Evolutionary conservation across 2,329 filamentous ascomycete species (phyloP).

Genomic region (Exophiala mesophila): DNA sequence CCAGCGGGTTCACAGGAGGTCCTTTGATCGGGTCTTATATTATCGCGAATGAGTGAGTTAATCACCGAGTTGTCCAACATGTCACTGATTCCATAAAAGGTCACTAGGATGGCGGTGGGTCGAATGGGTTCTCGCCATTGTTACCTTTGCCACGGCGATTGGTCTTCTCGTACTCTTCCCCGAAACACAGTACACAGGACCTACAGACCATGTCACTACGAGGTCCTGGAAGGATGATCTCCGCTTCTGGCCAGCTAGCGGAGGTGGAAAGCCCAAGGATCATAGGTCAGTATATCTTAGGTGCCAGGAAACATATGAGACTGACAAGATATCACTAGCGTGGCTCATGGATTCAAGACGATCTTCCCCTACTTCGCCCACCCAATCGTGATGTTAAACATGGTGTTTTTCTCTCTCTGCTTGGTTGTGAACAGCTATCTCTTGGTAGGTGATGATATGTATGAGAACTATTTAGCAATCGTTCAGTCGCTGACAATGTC

Average conservation of each 20-base stretch:
- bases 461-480: too few relatives aligned
- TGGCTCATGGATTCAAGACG: constrained; percentile 6
- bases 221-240: constrained; percentile 10
- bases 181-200: constrained; percentile 12
- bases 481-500: not conserved
- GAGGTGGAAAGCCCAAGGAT: constrained; percentile 12
- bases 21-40: constrained; percentile 13
- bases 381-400: constrained; percentile 12
- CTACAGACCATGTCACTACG: not conserved
- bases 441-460: constrained; percentile 9
- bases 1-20: constrained; percentile 11
- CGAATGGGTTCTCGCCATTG: constrained; percentile 19
- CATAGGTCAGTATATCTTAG: constrained; percentile 3
- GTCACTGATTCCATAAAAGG: too few relatives aligned
- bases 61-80: too few relatives aligned
- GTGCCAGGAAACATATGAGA: not conserved
- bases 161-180: constrained; percentile 20
- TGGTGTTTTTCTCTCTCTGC: constrained; percentile 11
- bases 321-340: constrained; percentile 1
- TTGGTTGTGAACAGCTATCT: constrained; percentile 11
- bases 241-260: constrained; percentile 13
- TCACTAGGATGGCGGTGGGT: constrained; percentile 14
- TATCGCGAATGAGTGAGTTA: constrained; percentile 9
- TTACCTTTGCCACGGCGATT: constrained; percentile 44
- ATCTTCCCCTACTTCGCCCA: constrained; percentile 14